Conservation (phyloP, 2,329 filamentous ascomycete genomes). For the Arthrinium puccinioides region DNA sequence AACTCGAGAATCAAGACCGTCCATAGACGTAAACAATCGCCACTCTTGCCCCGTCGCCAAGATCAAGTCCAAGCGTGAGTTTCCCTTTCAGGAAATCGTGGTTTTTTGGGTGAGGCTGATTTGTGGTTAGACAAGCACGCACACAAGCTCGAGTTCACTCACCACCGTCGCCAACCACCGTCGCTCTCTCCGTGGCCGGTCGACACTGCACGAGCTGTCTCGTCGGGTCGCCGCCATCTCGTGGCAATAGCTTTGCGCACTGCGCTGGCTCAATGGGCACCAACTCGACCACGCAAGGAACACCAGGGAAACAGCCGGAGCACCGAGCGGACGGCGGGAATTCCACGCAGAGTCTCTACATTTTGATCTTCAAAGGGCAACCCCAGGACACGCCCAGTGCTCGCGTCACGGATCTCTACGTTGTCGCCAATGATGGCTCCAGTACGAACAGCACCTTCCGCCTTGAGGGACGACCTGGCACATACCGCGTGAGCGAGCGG, state of each 20-base stretch:
- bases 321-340: background rate
- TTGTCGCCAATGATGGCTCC: conserved; percentile 20
- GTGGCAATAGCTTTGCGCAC: background rate
- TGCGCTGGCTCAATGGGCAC: background rate
- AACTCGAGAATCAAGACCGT: too few species aligned
- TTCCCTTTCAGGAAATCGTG: too few species aligned
- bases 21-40: too few species aligned
- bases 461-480: conserved; percentile 18
- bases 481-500: conserved; percentile 15
- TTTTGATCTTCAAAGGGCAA: conserved; percentile 21
- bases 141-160: too few species aligned
- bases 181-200: background rate
- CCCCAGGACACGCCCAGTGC: conserved; percentile 20
- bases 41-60: too few species aligned
- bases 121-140: too few species aligned
- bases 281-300: background rate
- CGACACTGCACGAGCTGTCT: background rate
- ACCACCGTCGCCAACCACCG: background rate
- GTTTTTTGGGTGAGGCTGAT: too few species aligned
- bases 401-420: conserved; percentile 20
- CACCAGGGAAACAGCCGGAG: background rate
- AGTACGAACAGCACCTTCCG: conserved; percentile 20
- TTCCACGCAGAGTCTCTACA: conserved; percentile 13
- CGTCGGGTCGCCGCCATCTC: background rate
- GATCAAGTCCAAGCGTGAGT: too few species aligned